Evolutionary conservation across 768 basidiomycete species (phyloP).

Genomic region (Exsudoporus frostii): DNA sequence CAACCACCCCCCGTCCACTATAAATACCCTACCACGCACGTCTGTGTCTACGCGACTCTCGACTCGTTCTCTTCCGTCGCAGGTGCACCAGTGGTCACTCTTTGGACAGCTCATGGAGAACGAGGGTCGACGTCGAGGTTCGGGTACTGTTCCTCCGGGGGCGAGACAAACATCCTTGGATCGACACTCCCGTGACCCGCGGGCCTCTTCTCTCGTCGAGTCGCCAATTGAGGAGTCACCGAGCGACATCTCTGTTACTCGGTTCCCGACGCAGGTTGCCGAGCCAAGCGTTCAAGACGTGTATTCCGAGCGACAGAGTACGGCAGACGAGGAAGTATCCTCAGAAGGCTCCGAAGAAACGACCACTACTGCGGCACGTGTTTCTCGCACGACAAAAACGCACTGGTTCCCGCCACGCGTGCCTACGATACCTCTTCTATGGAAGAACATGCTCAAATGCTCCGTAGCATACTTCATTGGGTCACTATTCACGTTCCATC

Average conservation of each 20-base stretch:
- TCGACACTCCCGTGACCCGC: not conserved
- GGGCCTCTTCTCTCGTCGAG: not conserved
- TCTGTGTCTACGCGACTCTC: conserved; percentile 8
- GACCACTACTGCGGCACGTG: conserved; percentile 4
- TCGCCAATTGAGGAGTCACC: conserved; percentile 1
- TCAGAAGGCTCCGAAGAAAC: conserved; percentile 15
- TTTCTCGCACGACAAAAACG: not conserved
- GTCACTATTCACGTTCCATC: conserved; percentile 90
- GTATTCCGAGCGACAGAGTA: not conserved
- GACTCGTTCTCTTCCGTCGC: conserved; percentile 10
- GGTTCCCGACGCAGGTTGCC: not conserved
- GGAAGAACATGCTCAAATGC: conserved; percentile 86
- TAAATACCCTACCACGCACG: conserved; percentile 16
- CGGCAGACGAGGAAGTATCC: conserved; percentile 12
- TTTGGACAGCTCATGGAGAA: conserved; percentile 74
- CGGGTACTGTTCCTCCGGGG: not conserved
- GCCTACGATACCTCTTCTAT: conserved; percentile 46
- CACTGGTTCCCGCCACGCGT: conserved; percentile 17
- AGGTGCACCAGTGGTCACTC: conserved; percentile 54
- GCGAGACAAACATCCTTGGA: conserved; percentile 7
- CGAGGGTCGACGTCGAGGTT: conserved; percentile 42
- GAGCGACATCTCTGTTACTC: not conserved
- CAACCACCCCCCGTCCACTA: not conserved
- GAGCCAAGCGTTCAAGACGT: not conserved
- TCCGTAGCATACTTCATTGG: conserved; percentile 85